Evolutionary conservation across 441 rosid genomes (phyloP).

Genomic region (Croton setiger): DNA sequence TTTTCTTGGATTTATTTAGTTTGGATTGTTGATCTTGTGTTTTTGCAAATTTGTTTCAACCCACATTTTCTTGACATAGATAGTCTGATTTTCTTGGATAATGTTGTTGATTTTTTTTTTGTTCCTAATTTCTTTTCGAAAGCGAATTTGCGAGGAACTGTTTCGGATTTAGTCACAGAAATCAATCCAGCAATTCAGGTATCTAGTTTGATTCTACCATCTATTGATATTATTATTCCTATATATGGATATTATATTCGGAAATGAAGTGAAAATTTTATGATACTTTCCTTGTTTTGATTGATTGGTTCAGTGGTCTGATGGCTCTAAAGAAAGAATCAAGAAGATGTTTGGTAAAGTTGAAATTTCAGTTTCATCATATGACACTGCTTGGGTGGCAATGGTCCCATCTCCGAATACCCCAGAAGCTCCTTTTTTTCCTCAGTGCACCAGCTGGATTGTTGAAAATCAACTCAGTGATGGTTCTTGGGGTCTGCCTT

Average conservation of each 20-base stretch:
- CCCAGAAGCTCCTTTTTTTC: slow-evolving; percentile 52
- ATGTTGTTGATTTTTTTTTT: not conserved
- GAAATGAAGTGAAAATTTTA: not conserved
- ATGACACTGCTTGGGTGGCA: slow-evolving; percentile 93
- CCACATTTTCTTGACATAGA: too few relatives aligned
- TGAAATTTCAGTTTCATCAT: slow-evolving; percentile 65
- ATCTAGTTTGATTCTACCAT: slow-evolving; percentile 11
- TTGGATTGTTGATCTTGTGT: not conserved
- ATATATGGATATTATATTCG: slow-evolving; percentile 1
- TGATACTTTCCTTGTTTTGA: slow-evolving; percentile 6
- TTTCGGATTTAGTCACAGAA: slow-evolving; percentile 23
- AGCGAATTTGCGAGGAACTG: slow-evolving; percentile 27
- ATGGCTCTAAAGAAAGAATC: slow-evolving; percentile 45
- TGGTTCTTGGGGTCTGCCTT: slow-evolving; percentile 80
- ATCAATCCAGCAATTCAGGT: slow-evolving; percentile 35
- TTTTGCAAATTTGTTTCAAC: too few relatives aligned
- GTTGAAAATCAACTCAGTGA: slow-evolving; percentile 61
- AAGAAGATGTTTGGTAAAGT: slow-evolving; percentile 54
- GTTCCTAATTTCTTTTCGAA: slow-evolving; percentile 13
- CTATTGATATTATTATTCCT: not conserved
- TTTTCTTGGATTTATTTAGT: too few relatives aligned
- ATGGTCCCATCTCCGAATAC: slow-evolving; percentile 69
- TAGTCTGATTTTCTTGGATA: not conserved
- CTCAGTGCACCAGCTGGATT: slow-evolving; percentile 63
- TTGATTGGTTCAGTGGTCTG: slow-evolving; percentile 30